A percentile compares a stretch with the other conserved stretches of the same genome.
phyloP scores from a whole-genome alignment of 2,329 filamentous ascomycete species.

The Penicillium sp. region DNA sequence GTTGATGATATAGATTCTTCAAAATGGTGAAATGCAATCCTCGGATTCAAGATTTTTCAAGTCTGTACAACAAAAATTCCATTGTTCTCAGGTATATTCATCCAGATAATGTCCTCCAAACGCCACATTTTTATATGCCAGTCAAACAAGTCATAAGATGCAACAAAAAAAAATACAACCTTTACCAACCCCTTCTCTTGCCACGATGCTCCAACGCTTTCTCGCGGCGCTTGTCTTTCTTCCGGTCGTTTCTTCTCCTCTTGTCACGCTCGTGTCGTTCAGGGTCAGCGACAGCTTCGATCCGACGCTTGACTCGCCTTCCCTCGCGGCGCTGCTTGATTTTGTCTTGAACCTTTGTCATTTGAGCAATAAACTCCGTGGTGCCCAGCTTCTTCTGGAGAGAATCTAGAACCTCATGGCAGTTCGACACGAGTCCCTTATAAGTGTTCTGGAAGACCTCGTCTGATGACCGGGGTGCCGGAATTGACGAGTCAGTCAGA shows the following conservation, averaged over 20 bases:
- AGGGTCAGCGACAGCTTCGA: constrained; percentile 79
- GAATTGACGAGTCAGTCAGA: constrained; percentile 75
- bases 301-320: constrained; percentile 78
- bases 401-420: constrained; percentile 73
- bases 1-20: background rate
- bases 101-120: constrained; percentile 17
- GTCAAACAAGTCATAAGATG: constrained; percentile 20
- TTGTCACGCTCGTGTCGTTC: constrained; percentile 76
- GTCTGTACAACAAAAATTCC: constrained; percentile 18
- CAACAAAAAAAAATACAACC: constrained; percentile 8
- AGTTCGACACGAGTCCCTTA: constrained; percentile 67
- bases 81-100: constrained; percentile 28
- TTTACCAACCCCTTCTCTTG: constrained; percentile 66
- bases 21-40: background rate
- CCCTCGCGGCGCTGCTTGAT: constrained; percentile 70
- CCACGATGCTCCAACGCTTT: constrained; percentile 70
- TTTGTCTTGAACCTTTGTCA: constrained; percentile 69
- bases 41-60: too few relatives aligned
- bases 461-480: constrained; percentile 68
- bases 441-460: constrained; percentile 66
- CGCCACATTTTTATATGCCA: constrained; percentile 28
- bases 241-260: constrained; percentile 77
- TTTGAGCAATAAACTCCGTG: constrained; percentile 69
- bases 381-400: constrained; percentile 83
- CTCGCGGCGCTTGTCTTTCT: constrained; percentile 78